Conservation (phyloP, 805 yeast genomes). For the Saccharomycopsis schoenii region DNA sequence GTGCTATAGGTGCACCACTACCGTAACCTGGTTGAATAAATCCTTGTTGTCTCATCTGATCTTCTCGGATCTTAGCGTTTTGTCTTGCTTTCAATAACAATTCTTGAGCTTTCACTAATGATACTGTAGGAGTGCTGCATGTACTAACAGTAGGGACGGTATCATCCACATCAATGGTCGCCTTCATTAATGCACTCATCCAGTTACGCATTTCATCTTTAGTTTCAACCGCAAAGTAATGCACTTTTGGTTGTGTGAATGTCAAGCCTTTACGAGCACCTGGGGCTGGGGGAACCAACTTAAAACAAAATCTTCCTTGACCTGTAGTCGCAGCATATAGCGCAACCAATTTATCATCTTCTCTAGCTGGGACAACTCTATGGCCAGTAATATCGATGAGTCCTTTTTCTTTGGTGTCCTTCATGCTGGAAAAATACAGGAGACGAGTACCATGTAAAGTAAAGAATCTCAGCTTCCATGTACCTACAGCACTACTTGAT, state of each 20-base stretch:
- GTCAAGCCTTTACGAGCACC: conserved; percentile 93
- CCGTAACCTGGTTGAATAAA: conserved; percentile 16
- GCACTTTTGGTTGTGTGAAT: conserved; percentile 92
- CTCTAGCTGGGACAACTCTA: conserved; percentile 72
- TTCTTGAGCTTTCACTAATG: conserved; percentile 79
- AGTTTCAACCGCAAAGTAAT: conserved; percentile 90
- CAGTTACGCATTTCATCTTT: conserved; percentile 88
- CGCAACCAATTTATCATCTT: conserved; percentile 78
- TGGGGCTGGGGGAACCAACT: conserved; percentile 93
- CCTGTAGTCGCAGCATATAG: conserved; percentile 90
- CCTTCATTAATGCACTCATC: conserved; percentile 91
- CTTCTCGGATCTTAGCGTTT: conserved; percentile 49
- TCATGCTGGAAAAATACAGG: conserved; percentile 72
- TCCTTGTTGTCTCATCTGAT: conserved; percentile 23
- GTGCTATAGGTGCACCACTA: neutral
- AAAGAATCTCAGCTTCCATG: conserved; percentile 83
- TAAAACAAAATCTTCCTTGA: conserved; percentile 87
- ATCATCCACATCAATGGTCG: conserved; percentile 94
- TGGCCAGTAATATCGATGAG: conserved; percentile 94
- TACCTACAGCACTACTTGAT: conserved; percentile 74
- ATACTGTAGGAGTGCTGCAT: conserved; percentile 91
- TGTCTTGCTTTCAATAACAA: conserved; percentile 75
- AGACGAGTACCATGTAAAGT: conserved; percentile 87
- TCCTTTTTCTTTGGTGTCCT: conserved; percentile 82
- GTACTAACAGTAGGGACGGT: conserved; percentile 85